Base-by-base conservation (phyloP, 2,329 filamentous ascomycete genomes). In the Thermomyces lanuginosus region DNA sequence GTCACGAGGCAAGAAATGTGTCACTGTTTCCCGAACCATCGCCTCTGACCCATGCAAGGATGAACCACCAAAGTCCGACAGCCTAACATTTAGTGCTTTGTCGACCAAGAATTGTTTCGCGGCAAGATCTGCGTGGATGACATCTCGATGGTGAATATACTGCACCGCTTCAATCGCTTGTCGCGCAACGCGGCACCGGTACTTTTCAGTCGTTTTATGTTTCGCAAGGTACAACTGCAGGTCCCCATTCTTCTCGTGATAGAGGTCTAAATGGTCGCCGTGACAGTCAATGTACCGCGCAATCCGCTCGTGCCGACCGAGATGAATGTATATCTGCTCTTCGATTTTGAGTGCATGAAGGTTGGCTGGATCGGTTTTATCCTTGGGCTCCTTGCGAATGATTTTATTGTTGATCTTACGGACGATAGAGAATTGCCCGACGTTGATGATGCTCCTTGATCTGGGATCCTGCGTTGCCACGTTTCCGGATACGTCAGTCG, bases 91-190 rank as follows among this genome's bases (percentile, higher is more conserved):
- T 5, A 18, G 20, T 14, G n/a, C 8, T 11, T 19, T 19, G 18
- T 22, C 15, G 7, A 23, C 13, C 8, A 34, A 27, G 6, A 18
- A 28, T 22, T 28, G 31, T 1, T 19, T 2, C 21, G 13, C 16
- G n/a, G 13, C 17, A 13, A 28, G 21, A 13, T 25, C 27, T 11
- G 22, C 29, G 16, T 92, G 83, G 21, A 92, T 83, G 32, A 92
- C 79, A 43, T 89, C 81, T 50, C 83, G 84, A 43, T 72, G 60
- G 56, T 92, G 83, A 16, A 92, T 70, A 47, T 89, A 92, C 57
- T 86, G 67, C 37, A 92, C 83, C 17, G 83, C 83, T 36, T 73
- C 72, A 12, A 92, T 67, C 16, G 92, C 75, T 55, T 92, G 81
- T 48, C 75, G 61, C n/a, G 26, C 21, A 11, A 22, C 13, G 6